Base-by-base conservation (phyloP, 305 asterid genomes). In the Fraxinus paxiana region DNA sequence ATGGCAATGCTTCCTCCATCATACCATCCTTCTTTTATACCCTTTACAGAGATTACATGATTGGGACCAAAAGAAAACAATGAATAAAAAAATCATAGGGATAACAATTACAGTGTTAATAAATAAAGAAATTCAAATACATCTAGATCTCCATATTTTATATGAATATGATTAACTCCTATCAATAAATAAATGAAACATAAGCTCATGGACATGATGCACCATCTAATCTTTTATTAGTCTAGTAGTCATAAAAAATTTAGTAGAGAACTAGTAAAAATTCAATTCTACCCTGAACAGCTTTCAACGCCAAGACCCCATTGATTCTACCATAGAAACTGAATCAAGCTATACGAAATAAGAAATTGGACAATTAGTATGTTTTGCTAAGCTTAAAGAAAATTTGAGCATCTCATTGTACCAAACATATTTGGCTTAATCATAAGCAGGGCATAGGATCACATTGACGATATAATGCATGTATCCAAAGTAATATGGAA, bases 1-100 rank as follows among this genome's bases (percentile, higher is more conserved):
- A 96, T 73, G 35, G 93, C 93, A 84, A 96, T 96, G 90, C 98
- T 96, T 85, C 99, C 98, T 81, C 99, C 99, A 88, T 96, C 98
- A 86, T 96, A 96, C 99, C 99, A 96, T 82, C 99, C 98, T 88
- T 94, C 96, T 90, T 89, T 88, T 73, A 92, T 89, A 81, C 98
- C 99, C 99, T 96, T 79, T 70, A 80, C 30, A 75, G 73, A 76
- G 12, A 37, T 73, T 12, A 28, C 28, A 61, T 77, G 81, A 8
- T 13, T 34, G 74, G 75, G 83, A 79, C 70, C 31, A 34, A 20
- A 54, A 78, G 82, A 77, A 51, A 82, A 73, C 33, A 73, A 17
- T 20, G 74, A 72, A 28, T 6, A 59, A 61, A 75, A 9, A 41
- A 2, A 59, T 30, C 38, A 15, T 4, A 31, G 34, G 18, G 41